Evolutionary conservation across 495 filamentous ascomycete genomes (phyloP).

Genomic region (Gamarada debralockiae): DNA sequence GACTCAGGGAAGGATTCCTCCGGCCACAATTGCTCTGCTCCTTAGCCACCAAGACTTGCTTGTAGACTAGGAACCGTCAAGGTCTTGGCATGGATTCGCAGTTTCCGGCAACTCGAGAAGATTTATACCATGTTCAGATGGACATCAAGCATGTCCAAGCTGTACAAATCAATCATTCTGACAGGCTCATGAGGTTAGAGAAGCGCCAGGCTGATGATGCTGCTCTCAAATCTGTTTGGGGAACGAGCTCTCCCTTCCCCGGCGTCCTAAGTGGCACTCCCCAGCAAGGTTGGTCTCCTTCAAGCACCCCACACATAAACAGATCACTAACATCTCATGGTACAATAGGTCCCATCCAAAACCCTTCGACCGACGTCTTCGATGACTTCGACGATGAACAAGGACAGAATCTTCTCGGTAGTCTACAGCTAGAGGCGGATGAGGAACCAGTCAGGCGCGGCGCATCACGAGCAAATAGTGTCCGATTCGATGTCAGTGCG

Average conservation of each 20-base stretch:
- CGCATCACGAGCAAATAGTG: constrained; percentile 91
- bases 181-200: constrained; percentile 74
- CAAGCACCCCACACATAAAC: neutral
- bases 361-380: constrained; percentile 72
- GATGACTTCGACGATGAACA: constrained; percentile 82
- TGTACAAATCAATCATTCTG: constrained; percentile 75
- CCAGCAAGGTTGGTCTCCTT: constrained; percentile 63
- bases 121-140: constrained; percentile 82
- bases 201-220: constrained; percentile 78
- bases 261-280: constrained; percentile 71
- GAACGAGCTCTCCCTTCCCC: constrained; percentile 82
- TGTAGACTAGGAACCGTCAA: neutral
- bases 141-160: constrained; percentile 80
- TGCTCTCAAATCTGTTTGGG: constrained; percentile 82
- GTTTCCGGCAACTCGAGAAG: constrained; percentile 54
- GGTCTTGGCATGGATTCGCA: constrained; percentile 46
- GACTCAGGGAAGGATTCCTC: neutral
- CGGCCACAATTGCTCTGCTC: neutral
- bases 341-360: constrained; percentile 63
- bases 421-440: constrained; percentile 78
- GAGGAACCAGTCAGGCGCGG: constrained; percentile 85
- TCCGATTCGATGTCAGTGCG: constrained; percentile 97
- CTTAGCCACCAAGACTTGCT: neutral
- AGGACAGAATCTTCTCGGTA: constrained; percentile 62
- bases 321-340: constrained; percentile 24